phyloP scores from a whole-genome alignment of 495 filamentous ascomycete species.

The Acidiella bohemica region DNA sequence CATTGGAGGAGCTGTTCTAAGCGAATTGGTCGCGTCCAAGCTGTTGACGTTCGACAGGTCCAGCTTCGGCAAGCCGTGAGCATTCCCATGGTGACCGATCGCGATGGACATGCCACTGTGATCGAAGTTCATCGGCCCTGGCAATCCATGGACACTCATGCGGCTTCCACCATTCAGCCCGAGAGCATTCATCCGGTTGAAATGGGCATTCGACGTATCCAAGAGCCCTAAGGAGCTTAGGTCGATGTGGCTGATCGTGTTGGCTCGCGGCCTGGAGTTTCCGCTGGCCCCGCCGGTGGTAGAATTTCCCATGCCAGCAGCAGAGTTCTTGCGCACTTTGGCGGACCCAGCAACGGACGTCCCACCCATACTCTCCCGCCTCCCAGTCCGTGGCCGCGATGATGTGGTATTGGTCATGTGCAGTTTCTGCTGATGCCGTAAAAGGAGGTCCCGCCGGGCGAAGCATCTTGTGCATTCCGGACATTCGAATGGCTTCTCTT shows the following conservation, averaged over 20 bases:
- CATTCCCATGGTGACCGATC: conserved; percentile 48
- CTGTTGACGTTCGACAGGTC: conserved; percentile 58
- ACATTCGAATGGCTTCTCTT: conserved; percentile 98
- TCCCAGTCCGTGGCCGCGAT: conserved; percentile 68
- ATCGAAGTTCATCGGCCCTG: conserved; percentile 47
- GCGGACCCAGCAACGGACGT: conserved; percentile 19
- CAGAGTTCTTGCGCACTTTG: conserved; percentile 82
- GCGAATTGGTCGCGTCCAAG: conserved; percentile 44
- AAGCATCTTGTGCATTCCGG: conserved; percentile 93
- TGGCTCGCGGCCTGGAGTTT: conserved; percentile 77
- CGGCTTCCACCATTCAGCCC: conserved; percentile 19
- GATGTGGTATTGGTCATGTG: conserved; percentile 92
- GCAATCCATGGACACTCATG: conserved; percentile 38
- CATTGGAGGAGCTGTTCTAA: conserved; percentile 70
- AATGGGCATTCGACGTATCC: conserved; percentile 42
- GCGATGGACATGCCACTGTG: conserved; percentile 60
- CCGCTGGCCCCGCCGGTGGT: conserved; percentile 35
- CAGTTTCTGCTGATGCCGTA: conserved; percentile 96
- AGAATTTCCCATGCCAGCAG: conserved; percentile 45
- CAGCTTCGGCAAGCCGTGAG: conserved; percentile 64
- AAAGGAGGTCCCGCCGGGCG: conserved; percentile 77
- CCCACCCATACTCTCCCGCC: conserved; percentile 65
- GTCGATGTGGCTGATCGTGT: conserved; percentile 95
- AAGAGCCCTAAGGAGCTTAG: conserved; percentile 58
- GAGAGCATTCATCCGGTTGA: conserved; percentile 35